Evolutionary conservation across 768 basidiomycete species (phyloP).

Genomic region (Tephrocybe sp.): DNA sequence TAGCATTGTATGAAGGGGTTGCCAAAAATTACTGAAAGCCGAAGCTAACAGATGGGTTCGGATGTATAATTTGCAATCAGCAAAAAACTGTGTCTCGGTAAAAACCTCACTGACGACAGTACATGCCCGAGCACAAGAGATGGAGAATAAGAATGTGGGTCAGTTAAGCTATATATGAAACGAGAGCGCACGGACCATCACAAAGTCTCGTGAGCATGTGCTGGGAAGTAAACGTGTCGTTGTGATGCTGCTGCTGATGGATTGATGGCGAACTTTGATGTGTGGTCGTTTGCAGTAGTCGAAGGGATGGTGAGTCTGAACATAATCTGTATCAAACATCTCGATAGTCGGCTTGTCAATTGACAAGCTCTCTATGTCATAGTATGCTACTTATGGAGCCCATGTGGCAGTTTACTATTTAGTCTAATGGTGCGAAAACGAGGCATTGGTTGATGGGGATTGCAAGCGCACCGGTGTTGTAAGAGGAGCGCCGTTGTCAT

Average conservation of each 20-base stretch:
- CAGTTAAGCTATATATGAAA: slow-evolving; percentile 39
- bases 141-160: slow-evolving; percentile 30
- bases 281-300: too few relatives aligned
- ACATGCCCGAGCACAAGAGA: slow-evolving; percentile 96
- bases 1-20: slow-evolving; percentile 27
- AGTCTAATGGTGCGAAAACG: too few relatives aligned
- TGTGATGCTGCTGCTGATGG: too few relatives aligned
- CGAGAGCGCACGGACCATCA: slow-evolving; percentile 54
- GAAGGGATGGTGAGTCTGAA: neutral
- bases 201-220: slow-evolving; percentile 10
- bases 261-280: too few relatives aligned
- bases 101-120: slow-evolving; percentile 94
- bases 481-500: slow-evolving; percentile 5
- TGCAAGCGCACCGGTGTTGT: neutral
- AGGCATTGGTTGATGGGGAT: neutral
- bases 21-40: slow-evolving; percentile 93
- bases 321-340: neutral
- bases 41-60: slow-evolving; percentile 90
- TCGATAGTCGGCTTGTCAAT: neutral
- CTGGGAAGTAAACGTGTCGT: too few relatives aligned
- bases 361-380: neutral
- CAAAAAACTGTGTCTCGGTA: slow-evolving; percentile 95
- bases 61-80: slow-evolving; percentile 98
- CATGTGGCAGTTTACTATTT: too few relatives aligned
- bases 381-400: too few relatives aligned